A percentile compares a stretch with the other conserved stretches of the same genome.
Conservation (phyloP, 2,329 filamentous ascomycete species). For the Ascochyta pisi region DNA sequence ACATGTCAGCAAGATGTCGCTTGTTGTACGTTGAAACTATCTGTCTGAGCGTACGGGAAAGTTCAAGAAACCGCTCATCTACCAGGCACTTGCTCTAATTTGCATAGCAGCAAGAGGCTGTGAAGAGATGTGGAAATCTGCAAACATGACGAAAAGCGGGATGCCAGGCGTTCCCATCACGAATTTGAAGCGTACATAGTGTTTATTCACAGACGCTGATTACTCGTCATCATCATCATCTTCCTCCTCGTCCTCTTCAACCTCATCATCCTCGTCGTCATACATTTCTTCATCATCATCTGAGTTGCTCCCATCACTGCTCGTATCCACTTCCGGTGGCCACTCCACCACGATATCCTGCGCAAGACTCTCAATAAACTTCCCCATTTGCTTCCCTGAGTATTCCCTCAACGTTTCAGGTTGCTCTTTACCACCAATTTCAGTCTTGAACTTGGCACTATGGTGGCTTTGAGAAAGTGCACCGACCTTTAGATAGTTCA, state of each 20-base stretch:
- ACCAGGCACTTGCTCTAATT: too few species aligned
- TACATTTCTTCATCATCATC: conserved; percentile 27
- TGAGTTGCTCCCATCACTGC: conserved; percentile 4
- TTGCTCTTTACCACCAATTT: not conserved
- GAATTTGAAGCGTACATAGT: too few species aligned
- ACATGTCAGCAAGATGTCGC: too few species aligned
- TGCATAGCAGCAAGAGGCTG: too few species aligned
- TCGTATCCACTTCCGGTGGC: conserved; percentile 9
- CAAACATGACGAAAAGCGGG: too few species aligned
- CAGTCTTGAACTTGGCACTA: conserved; percentile 21
- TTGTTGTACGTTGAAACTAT: too few species aligned
- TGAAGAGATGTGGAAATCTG: too few species aligned
- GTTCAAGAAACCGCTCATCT: too few species aligned
- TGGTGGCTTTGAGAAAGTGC: conserved; percentile 23
- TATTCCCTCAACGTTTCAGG: conserved; percentile 16
- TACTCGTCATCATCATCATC: not conserved
- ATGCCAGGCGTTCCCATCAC: too few species aligned
- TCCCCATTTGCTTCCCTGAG: conserved; percentile 22
- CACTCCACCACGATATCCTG: conserved; percentile 25
- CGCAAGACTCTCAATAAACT: conserved; percentile 19
- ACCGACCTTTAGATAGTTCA: conserved; percentile 26
- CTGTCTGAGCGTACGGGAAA: too few species aligned
- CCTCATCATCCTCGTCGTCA: conserved; percentile 7
- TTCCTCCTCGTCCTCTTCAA: conserved; percentile 15
- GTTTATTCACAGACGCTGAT: too few species aligned